Evolutionary conservation across 2,329 filamentous ascomycete genomes (phyloP).

Genomic region (Penicillium capsulatum): DNA sequence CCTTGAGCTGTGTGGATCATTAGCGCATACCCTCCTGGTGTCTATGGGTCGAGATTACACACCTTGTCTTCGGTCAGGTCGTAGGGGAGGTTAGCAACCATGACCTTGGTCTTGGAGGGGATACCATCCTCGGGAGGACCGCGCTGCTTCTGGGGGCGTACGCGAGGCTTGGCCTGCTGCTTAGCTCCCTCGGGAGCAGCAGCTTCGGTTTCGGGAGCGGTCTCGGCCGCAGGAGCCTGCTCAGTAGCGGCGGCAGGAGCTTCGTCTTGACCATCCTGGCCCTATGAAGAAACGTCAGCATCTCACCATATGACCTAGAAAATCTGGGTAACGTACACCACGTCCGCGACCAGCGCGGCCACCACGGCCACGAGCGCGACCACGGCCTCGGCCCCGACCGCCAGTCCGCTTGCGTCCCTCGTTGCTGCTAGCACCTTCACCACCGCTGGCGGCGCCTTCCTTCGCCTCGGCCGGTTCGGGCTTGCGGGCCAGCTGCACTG

Average conservation of each 20-base stretch:
- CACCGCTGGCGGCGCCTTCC: slow-evolving; percentile 66
- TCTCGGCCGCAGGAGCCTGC: slow-evolving; percentile 56
- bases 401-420: slow-evolving; percentile 59
- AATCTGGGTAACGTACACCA: slow-evolving; percentile 43
- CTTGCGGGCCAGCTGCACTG: slow-evolving; percentile 96
- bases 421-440: slow-evolving; percentile 68
- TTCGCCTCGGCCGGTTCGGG: slow-evolving; percentile 81
- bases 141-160: slow-evolving; percentile 69
- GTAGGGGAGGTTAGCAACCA: slow-evolving; percentile 99
- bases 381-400: slow-evolving; percentile 59
- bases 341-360: slow-evolving; percentile 65
- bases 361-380: slow-evolving; percentile 62
- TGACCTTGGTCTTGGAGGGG: slow-evolving; percentile 99
- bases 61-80: slow-evolving; percentile 98
- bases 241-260: slow-evolving; percentile 36
- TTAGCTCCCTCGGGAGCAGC: slow-evolving; percentile 37
- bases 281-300: slow-evolving; percentile 12
- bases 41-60: slow-evolving; percentile 31
- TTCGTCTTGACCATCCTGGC: slow-evolving; percentile 26
- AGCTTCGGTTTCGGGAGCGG: slow-evolving; percentile 49
- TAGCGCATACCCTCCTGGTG: slow-evolving; percentile 18
- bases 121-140: slow-evolving; percentile 96
- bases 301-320: not conserved
- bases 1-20: slow-evolving; percentile 68
- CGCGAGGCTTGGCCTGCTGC: slow-evolving; percentile 37